These are phyloP conservation scores for Proliferodiscus dingleyae DNA, from an alignment of 2,329 filamentous ascomycete genomes.

Conservation along the genomic window DNA sequence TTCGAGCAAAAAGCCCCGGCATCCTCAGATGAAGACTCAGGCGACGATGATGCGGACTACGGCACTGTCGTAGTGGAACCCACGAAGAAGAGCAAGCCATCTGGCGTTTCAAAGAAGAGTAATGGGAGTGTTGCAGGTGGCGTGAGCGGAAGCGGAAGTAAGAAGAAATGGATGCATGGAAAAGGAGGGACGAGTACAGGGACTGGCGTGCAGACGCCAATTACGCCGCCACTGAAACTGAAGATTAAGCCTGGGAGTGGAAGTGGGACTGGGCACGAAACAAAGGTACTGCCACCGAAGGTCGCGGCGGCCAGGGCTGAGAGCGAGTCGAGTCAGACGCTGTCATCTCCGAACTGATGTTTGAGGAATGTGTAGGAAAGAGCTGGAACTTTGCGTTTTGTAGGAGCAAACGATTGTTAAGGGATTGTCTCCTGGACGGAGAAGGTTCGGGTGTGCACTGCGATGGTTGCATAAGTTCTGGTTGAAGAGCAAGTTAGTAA, in stretches of 20 bases:
- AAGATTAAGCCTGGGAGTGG: slow-evolving; percentile 3
- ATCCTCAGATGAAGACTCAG: slow-evolving; percentile 23
- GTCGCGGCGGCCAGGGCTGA: slow-evolving; percentile 8
- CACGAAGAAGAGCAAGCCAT: slow-evolving; percentile 30
- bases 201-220: not conserved
- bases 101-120: too few relatives aligned
- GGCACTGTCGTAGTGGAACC: slow-evolving; percentile 21
- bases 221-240: slow-evolving; percentile 4
- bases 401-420: too few relatives aligned
- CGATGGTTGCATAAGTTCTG: too few relatives aligned
- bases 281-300: slow-evolving; percentile 10
- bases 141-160: slow-evolving; percentile 7
- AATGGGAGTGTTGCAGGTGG: slow-evolving; percentile 1
- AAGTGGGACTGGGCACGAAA: too few relatives aligned
- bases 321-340: slow-evolving; percentile 21
- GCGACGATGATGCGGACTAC: slow-evolving; percentile 27
- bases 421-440: too few relatives aligned
- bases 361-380: not conserved
- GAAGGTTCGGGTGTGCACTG: too few relatives aligned
- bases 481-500: too few relatives aligned
- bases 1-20: slow-evolving; percentile 22
- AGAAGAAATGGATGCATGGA: slow-evolving; percentile 16
- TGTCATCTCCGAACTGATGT: slow-evolving; percentile 18
- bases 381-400: too few relatives aligned
- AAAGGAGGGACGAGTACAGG: slow-evolving; percentile 10